phyloP scores from a whole-genome alignment of 179 eudicot species.

The Silene coronaria region DNA sequence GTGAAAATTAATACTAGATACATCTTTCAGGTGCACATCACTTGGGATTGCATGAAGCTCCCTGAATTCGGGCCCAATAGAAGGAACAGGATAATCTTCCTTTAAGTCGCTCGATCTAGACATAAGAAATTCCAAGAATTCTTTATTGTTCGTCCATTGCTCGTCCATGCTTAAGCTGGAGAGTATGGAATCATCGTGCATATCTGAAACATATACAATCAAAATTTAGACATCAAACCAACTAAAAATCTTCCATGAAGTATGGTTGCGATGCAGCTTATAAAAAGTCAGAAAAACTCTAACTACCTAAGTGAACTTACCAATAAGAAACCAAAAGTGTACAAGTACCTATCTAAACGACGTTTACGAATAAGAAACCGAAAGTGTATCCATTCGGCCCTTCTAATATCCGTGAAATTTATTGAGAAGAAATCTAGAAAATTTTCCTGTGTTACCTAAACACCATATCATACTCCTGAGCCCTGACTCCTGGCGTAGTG shows the following conservation, averaged over 20 bases:
- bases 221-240: not conserved
- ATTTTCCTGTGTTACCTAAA: too few species aligned
- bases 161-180: conserved; percentile 50
- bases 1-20: conserved; percentile 24
- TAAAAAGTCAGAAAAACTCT: too few species aligned
- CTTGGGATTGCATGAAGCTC: conserved; percentile 30
- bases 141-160: conserved; percentile 35
- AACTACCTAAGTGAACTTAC: too few species aligned
- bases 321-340: too few species aligned
- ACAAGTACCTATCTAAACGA: too few species aligned
- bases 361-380: too few species aligned
- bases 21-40: conserved; percentile 28
- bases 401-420: too few species aligned
- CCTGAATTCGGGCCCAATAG: conserved; percentile 37
- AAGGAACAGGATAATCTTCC: conserved; percentile 35
- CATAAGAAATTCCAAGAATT: conserved; percentile 40
- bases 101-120: conserved; percentile 40
- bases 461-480: too few species aligned
- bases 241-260: not conserved
- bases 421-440: too few species aligned
- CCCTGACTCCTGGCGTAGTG: too few species aligned
- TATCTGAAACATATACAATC: conserved; percentile 35
- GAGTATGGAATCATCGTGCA: conserved; percentile 30
- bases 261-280: not conserved
- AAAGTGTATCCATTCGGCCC: too few species aligned